Percentiles rank a stretch among this genome's conserved stretches.
Conservation (phyloP, 2,329 filamentous ascomycete genomes). For the Pleomassaria siparia region DNA sequence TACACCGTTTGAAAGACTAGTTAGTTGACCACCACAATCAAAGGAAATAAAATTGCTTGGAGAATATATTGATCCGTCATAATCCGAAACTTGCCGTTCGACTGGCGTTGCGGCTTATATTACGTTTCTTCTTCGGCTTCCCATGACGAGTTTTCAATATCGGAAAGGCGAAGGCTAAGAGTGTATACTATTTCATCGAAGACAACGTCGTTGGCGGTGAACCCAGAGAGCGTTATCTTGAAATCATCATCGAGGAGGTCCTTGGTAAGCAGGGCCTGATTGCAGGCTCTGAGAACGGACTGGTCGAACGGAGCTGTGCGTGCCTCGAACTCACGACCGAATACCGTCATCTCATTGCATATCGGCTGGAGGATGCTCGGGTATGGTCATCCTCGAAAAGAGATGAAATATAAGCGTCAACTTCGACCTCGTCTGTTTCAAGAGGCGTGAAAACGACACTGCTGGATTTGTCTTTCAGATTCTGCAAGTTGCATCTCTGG, state of each 20-base stretch:
- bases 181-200: conserved; percentile 49
- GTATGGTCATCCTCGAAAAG: conserved; percentile 18
- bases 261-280: conserved; percentile 14
- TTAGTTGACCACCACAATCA: conserved; percentile 43
- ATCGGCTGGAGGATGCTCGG: conserved; percentile 4
- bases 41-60: conserved; percentile 50
- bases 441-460: conserved; percentile 19
- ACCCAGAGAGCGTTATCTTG: conserved; percentile 15
- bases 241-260: conserved; percentile 17
- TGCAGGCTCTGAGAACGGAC: conserved; percentile 10
- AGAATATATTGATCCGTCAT: conserved; percentile 52
- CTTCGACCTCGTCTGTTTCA: conserved; percentile 18
- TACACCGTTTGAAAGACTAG: conserved; percentile 14
- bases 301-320: conserved; percentile 10
- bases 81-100: conserved; percentile 50
- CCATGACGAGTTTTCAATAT: conserved; percentile 49
- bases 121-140: conserved; percentile 45
- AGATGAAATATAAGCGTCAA: conserved; percentile 15
- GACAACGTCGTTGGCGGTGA: conserved; percentile 21
- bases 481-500: conserved; percentile 16
- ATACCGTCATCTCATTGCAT: conserved; percentile 2
- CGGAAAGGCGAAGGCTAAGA: conserved; percentile 47
- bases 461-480: conserved; percentile 18
- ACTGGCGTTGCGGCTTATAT: conserved; percentile 45
- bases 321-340: conserved; percentile 8